phyloP scores from a whole-genome alignment of 2,329 filamentous ascomycete genomes.

The Colletotrichum sansevieriae region DNA sequence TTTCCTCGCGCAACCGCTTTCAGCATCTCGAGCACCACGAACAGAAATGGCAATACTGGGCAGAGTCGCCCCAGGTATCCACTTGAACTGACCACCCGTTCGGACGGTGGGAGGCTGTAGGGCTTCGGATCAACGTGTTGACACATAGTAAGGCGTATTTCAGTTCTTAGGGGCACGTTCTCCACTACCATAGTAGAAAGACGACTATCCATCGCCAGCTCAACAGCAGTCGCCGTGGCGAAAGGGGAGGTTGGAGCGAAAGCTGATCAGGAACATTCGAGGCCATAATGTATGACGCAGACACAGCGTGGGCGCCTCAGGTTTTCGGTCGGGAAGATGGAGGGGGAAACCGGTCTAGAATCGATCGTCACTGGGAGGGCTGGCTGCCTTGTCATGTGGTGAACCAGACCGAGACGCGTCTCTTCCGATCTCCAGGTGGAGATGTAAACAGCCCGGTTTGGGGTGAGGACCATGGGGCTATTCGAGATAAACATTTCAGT shows the following conservation, averaged over 20 bases:
- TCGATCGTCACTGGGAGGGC: slow-evolving; percentile 10
- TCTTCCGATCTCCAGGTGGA: slow-evolving; percentile 13
- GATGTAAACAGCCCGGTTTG: slow-evolving; percentile 15
- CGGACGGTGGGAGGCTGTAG: too few species aligned
- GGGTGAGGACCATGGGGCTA: neutral
- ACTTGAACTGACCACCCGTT: too few species aligned
- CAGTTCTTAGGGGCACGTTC: neutral
- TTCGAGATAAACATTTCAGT: neutral
- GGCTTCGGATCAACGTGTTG: too few species aligned
- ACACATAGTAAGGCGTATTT: too few species aligned
- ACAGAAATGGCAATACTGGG: too few species aligned
- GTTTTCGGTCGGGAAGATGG: neutral
- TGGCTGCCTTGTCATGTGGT: neutral
- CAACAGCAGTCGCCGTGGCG: slow-evolving; percentile 11
- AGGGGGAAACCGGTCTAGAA: slow-evolving; percentile 20
- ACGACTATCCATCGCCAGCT: neutral
- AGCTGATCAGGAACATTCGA: slow-evolving; percentile 31
- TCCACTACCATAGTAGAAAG: slow-evolving; percentile 3
- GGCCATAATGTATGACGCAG: slow-evolving; percentile 29
- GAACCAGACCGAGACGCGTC: slow-evolving; percentile 21
- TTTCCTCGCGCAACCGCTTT: neutral
- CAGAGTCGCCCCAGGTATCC: too few species aligned
- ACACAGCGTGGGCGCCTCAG: slow-evolving; percentile 28
- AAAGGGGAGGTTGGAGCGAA: slow-evolving; percentile 1
- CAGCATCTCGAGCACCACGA: too few species aligned